These are phyloP conservation scores for Rhododendron williamsianum DNA, from an alignment of 148 eudicot species.

Conservation along the genomic window DNA sequence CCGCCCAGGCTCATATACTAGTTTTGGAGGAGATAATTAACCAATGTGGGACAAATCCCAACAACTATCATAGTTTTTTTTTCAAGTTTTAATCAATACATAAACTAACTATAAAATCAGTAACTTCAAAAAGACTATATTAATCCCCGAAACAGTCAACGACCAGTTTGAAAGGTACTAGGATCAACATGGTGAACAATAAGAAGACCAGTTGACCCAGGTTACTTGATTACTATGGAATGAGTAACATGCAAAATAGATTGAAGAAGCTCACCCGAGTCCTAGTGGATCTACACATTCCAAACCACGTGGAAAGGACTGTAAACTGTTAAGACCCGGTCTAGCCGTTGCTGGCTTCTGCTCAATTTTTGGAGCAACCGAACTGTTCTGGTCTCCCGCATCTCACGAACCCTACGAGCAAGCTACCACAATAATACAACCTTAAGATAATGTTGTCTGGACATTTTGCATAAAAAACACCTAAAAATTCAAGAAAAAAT, in stretches of 20 bases:
- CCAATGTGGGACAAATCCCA: no score
- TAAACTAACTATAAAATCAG: background rate
- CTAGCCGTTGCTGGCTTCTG: slow-evolving; percentile 44
- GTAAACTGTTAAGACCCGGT: slow-evolving; percentile 63
- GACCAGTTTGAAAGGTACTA: background rate
- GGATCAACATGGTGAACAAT: background rate
- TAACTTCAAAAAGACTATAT: background rate
- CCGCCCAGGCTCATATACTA: no score
- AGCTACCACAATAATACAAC: slow-evolving; percentile 52
- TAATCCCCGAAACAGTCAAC: background rate
- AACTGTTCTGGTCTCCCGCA: slow-evolving; percentile 81
- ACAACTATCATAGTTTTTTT: background rate
- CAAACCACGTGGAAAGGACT: slow-evolving; percentile 92
- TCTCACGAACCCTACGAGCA: slow-evolving; percentile 93
- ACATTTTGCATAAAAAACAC: background rate
- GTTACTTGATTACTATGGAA: background rate
- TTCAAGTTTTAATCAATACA: background rate
- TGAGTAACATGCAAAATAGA: background rate
- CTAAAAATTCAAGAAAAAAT: background rate
- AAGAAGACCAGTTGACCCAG: background rate
- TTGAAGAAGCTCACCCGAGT: slow-evolving; percentile 56
- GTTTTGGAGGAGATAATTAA: no score
- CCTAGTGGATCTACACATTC: slow-evolving; percentile 97
- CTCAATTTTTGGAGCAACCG: slow-evolving; percentile 59
- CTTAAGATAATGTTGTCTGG: background rate